Percentiles rank a stretch among this genome's conserved stretches.
Evolutionary conservation across 2,329 filamentous ascomycete species (phyloP).

Genomic region (Hymenoscyphus fructigenus): DNA sequence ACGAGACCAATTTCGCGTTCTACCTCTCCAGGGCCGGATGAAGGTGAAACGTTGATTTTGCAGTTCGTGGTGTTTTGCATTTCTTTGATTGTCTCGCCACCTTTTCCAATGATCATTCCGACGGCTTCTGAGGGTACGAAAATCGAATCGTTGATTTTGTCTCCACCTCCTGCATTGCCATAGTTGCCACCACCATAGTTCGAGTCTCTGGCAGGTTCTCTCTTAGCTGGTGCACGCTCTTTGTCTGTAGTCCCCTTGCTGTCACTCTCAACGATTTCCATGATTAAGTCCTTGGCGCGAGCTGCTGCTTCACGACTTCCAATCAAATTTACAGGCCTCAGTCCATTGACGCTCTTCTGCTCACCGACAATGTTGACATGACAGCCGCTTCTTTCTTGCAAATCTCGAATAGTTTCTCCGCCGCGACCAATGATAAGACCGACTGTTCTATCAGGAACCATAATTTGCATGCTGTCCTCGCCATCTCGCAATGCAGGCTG

Average conservation of each 20-base stretch:
- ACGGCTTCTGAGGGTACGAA: slow-evolving; percentile 87
- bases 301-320: slow-evolving; percentile 72
- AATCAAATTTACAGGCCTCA: slow-evolving; percentile 88
- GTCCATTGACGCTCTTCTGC: slow-evolving; percentile 86
- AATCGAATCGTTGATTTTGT: slow-evolving; percentile 80
- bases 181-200: slow-evolving; percentile 42
- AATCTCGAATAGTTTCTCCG: slow-evolving; percentile 87
- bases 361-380: slow-evolving; percentile 95
- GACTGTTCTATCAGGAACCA: slow-evolving; percentile 91
- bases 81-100: slow-evolving; percentile 89
- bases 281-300: slow-evolving; percentile 80
- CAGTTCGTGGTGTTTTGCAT: slow-evolving; percentile 87
- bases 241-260: slow-evolving; percentile 50
- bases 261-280: slow-evolving; percentile 93
- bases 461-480: slow-evolving; percentile 86
- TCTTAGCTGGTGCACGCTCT: slow-evolving; percentile 39
- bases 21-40: slow-evolving; percentile 72
- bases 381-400: slow-evolving; percentile 89
- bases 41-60: slow-evolving; percentile 91
- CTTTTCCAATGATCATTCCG: slow-evolving; percentile 95
- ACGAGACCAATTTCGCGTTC: slow-evolving; percentile 86
- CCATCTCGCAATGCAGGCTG: slow-evolving; percentile 65
- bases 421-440: slow-evolving; percentile 92
- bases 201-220: slow-evolving; percentile 46
- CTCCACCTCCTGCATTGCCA: slow-evolving; percentile 44